Evolutionary conservation across 495 filamentous ascomycete species (phyloP).

Genomic region (Jackrogersella minutella): DNA sequence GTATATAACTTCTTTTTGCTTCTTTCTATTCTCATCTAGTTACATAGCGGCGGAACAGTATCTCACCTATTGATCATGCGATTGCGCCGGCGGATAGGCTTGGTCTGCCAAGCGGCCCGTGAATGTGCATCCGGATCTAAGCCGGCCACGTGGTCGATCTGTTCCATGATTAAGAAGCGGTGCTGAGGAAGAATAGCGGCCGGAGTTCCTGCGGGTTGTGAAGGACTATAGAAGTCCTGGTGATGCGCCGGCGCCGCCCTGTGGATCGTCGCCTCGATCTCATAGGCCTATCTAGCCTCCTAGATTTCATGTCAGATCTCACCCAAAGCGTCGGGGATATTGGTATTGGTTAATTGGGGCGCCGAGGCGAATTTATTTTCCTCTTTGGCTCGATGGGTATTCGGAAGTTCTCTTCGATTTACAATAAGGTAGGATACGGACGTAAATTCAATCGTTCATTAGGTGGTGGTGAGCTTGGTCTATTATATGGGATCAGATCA

Average conservation of each 20-base stretch:
- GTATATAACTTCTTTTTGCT: neutral
- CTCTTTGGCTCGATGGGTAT: slow-evolving; percentile 6
- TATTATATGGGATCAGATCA: slow-evolving; percentile 37
- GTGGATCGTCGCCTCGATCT: slow-evolving; percentile 41
- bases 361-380: slow-evolving; percentile 17
- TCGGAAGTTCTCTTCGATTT: slow-evolving; percentile 10
- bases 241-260: slow-evolving; percentile 27
- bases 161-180: slow-evolving; percentile 27
- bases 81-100: slow-evolving; percentile 68
- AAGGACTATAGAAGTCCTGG: slow-evolving; percentile 17
- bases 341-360: slow-evolving; percentile 34
- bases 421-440: slow-evolving; percentile 23
- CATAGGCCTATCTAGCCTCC: slow-evolving; percentile 39
- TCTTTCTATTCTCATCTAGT: neutral
- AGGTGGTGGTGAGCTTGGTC: slow-evolving; percentile 29
- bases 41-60: slow-evolving; percentile 6
- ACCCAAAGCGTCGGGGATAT: slow-evolving; percentile 31
- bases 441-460: slow-evolving; percentile 27
- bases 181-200: neutral
- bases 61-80: slow-evolving; percentile 66
- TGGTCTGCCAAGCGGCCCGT: slow-evolving; percentile 38
- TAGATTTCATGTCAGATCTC: slow-evolving; percentile 43
- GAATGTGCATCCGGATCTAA: slow-evolving; percentile 37
- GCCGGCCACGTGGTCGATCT: slow-evolving; percentile 38
- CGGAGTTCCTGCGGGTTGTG: slow-evolving; percentile 9